Evolutionary conservation across 1,139 yeast species (phyloP).

Genomic region (Candida labiduridarum): DNA sequence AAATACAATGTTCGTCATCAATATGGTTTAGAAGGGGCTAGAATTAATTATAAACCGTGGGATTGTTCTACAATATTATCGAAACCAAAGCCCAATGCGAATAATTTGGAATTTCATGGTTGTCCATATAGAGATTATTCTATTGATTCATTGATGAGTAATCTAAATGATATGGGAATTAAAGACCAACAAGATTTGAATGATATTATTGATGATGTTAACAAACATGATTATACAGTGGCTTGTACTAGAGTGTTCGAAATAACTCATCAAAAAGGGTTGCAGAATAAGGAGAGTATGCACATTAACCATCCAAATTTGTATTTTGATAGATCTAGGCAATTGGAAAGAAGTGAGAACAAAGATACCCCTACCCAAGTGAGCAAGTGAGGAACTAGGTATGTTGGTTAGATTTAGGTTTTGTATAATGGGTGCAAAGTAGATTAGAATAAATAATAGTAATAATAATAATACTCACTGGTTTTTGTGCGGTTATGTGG

Average conservation of each 20-base stretch:
- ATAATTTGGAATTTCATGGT: slow-evolving; percentile 78
- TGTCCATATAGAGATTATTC: slow-evolving; percentile 87
- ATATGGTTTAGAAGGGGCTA: slow-evolving; percentile 90
- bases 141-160: slow-evolving; percentile 57
- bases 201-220: slow-evolving; percentile 65
- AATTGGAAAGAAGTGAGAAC: slow-evolving; percentile 25
- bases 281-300: slow-evolving; percentile 37
- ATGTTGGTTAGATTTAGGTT: neutral
- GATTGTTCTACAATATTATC: slow-evolving; percentile 77
- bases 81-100: slow-evolving; percentile 61
- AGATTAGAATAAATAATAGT: neutral
- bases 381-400: neutral
- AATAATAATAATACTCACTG: neutral
- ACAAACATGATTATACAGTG: slow-evolving; percentile 68
- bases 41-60: slow-evolving; percentile 84
- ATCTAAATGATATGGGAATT: slow-evolving; percentile 70
- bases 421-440: neutral
- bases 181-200: slow-evolving; percentile 62
- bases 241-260: slow-evolving; percentile 94
- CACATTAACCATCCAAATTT: slow-evolving; percentile 85
- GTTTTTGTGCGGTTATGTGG: neutral
- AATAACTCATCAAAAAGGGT: slow-evolving; percentile 59
- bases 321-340: slow-evolving; percentile 77
- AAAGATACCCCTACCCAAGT: neutral
- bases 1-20: slow-evolving; percentile 83